Percentiles rank a stretch among this genome's conserved stretches.
These are phyloP conservation scores for Vitis riparia DNA, from an alignment of 164 flowering plant species.

Conservation along the genomic window DNA sequence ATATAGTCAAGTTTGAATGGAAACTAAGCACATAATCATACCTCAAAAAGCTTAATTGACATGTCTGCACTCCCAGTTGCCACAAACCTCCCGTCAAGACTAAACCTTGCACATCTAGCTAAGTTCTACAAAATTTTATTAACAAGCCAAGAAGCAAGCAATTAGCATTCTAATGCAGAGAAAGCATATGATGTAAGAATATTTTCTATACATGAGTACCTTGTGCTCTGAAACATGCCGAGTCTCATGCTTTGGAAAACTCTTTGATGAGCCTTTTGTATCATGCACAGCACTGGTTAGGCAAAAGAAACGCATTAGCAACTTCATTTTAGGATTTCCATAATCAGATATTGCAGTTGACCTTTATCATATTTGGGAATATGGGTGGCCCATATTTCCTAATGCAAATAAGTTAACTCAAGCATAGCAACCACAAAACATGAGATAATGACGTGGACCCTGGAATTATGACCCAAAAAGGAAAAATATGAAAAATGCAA, in stretches of 20 bases:
- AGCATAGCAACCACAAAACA: not conserved
- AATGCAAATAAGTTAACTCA: too few species aligned
- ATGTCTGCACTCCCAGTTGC: slow-evolving; percentile 91
- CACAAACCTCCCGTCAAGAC: slow-evolving; percentile 82
- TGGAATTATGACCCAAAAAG: not conserved
- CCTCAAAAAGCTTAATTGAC: slow-evolving; percentile 93
- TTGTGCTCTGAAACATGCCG: slow-evolving; percentile 87
- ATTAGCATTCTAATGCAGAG: not conserved
- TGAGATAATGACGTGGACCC: not conserved
- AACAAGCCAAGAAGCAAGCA: slow-evolving; percentile 13
- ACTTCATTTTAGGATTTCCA: not conserved
- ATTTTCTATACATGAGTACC: slow-evolving; percentile 27
- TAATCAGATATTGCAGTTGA: not conserved
- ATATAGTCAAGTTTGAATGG: not conserved
- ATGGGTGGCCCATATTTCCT: too few species aligned
- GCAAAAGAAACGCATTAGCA: slow-evolving; percentile 9
- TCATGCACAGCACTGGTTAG: slow-evolving; percentile 59
- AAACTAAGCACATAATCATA: slow-evolving; percentile 16
- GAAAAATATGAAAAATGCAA: not conserved
- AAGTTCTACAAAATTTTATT: slow-evolving; percentile 48
- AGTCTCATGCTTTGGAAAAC: slow-evolving; percentile 77
- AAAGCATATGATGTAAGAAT: not conserved
- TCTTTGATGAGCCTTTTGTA: slow-evolving; percentile 69
- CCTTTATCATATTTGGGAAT: too few species aligned
- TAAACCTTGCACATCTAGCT: slow-evolving; percentile 89